Conservation (phyloP, 208 protist species). For the Leishmania guyanensis region DNA sequence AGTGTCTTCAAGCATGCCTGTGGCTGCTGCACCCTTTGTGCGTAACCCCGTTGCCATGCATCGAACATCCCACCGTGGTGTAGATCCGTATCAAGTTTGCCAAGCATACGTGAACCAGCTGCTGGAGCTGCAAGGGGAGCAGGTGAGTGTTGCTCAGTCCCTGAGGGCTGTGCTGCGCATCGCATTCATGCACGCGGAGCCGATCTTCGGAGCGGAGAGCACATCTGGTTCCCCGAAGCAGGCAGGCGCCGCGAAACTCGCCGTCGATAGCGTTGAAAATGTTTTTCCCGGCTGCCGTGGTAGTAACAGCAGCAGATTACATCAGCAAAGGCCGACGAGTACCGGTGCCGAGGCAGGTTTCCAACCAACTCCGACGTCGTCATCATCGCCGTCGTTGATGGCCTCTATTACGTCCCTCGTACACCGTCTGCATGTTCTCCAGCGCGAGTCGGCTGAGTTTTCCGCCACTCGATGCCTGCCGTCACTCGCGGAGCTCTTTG, state of each 20-base stretch:
- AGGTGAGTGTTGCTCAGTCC: conserved; percentile 10
- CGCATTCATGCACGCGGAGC: not conserved
- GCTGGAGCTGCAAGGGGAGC: conserved; percentile 21
- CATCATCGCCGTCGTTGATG: not conserved
- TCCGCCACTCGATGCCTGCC: conserved; percentile 16
- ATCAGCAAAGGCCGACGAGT: not conserved
- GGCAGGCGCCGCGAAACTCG: not conserved
- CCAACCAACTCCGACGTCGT: conserved; percentile 1
- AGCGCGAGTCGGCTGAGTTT: conserved; percentile 27
- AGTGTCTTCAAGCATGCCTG: not conserved
- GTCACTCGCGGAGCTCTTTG: conserved; percentile 18
- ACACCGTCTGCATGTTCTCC: conserved; percentile 25
- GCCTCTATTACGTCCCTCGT: conserved; percentile 6
- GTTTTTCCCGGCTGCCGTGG: too few species aligned
- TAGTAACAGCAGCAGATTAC: not conserved
- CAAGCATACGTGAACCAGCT: conserved; percentile 12
- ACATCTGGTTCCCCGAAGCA: not conserved
- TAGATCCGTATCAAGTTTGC: conserved; percentile 24
- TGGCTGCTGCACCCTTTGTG: not conserved
- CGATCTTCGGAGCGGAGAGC: not conserved
- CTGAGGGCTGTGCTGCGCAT: conserved; percentile 7
- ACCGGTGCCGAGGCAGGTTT: not conserved
- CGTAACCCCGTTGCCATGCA: not conserved
- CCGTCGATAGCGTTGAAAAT: not conserved
- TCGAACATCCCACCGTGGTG: not conserved